Conservation (phyloP, 2,329 filamentous ascomycete genomes). For the Diaporthe caulivora region DNA sequence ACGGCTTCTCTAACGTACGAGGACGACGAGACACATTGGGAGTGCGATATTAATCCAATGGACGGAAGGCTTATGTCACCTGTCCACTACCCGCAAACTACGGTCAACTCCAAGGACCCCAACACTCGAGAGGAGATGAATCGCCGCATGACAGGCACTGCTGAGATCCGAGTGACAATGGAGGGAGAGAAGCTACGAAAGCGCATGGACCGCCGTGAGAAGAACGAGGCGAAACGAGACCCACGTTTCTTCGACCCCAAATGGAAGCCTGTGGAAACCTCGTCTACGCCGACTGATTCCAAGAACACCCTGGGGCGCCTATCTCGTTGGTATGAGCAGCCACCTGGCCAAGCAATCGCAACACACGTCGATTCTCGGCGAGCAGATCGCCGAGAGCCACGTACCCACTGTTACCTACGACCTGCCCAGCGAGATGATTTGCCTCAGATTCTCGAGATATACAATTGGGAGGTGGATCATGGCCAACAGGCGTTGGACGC, state of each 20-base stretch:
- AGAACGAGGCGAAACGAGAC: not conserved
- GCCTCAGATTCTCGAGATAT: conserved; percentile 34
- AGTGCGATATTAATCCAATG: conserved; percentile 37
- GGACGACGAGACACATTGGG: conserved; percentile 6
- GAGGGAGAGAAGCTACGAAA: conserved; percentile 31
- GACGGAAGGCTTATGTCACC: conserved; percentile 33
- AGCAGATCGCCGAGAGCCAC: not conserved
- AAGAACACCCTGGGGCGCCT: too few relatives aligned
- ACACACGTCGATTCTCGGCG: not conserved
- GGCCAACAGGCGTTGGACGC: conserved; percentile 39
- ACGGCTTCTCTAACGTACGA: not conserved
- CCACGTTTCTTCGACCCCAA: not conserved
- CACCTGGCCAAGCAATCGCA: not conserved
- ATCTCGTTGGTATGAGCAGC: not conserved
- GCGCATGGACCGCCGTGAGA: not conserved
- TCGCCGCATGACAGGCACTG: conserved; percentile 15
- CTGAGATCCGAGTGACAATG: conserved; percentile 4
- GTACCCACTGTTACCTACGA: conserved; percentile 34
- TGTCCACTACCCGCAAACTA: conserved; percentile 33
- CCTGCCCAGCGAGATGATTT: conserved; percentile 34
- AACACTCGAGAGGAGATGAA: not conserved
- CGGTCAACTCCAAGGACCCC: conserved; percentile 25
- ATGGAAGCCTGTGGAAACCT: not conserved
- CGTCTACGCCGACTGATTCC: not conserved
- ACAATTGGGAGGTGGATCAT: conserved; percentile 40